A percentile compares a stretch with the other conserved stretches of the same genome.
Evolutionary conservation across 257 asterid species (phyloP).

Genomic region (Primulina huaijiensis): DNA sequence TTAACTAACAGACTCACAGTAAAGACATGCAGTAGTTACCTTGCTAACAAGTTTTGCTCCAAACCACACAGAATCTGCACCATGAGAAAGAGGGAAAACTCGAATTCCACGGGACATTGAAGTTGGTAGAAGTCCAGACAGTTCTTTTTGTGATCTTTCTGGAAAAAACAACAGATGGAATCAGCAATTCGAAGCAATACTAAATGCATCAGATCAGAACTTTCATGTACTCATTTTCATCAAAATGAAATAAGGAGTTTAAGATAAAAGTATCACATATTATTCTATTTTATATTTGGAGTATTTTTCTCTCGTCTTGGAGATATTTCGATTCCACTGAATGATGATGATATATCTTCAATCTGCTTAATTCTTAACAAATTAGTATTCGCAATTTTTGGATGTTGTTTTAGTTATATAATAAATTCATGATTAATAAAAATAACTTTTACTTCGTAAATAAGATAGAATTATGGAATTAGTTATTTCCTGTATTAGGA

Average conservation of each 20-base stretch:
- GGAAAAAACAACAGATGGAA: slow-evolving; percentile 30
- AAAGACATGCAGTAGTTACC: slow-evolving; percentile 40
- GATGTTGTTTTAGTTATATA: too few relatives aligned
- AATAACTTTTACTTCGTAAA: too few relatives aligned
- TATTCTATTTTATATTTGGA: too few relatives aligned
- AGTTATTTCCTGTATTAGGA: too few relatives aligned
- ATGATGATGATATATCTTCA: too few relatives aligned
- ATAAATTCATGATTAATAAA: too few relatives aligned
- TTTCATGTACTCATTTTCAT: slow-evolving; percentile 9
- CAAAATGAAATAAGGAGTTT: slow-evolving; percentile 18
- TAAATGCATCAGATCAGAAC: slow-evolving; percentile 10
- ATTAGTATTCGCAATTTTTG: too few relatives aligned
- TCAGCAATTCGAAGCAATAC: slow-evolving; percentile 24
- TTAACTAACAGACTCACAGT: neutral
- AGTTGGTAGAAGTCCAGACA: slow-evolving; percentile 45
- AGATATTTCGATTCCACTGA: too few relatives aligned
- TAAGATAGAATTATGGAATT: too few relatives aligned
- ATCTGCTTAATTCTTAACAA: too few relatives aligned
- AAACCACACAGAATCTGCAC: slow-evolving; percentile 86
- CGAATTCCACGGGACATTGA: slow-evolving; percentile 55
- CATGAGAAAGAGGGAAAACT: slow-evolving; percentile 83
- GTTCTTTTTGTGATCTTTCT: slow-evolving; percentile 89
- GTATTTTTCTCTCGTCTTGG: too few relatives aligned
- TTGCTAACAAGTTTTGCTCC: slow-evolving; percentile 93
- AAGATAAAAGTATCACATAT: neutral